A percentile compares a stretch with the other conserved stretches of the same genome.
Evolutionary conservation across 2,329 filamentous ascomycete species (phyloP).

Genomic region (Fusarium nanum): DNA sequence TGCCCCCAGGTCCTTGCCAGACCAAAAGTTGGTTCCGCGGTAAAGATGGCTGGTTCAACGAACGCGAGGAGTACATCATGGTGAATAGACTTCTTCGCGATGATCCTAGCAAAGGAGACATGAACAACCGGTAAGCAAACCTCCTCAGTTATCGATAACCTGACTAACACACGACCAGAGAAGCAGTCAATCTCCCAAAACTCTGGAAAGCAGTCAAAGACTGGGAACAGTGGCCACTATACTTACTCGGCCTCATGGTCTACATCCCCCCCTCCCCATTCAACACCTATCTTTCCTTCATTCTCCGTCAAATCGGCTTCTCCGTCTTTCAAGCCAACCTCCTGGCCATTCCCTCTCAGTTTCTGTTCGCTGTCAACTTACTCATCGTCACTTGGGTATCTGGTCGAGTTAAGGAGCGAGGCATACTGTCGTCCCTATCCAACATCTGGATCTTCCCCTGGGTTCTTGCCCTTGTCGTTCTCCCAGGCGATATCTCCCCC

Average conservation of each 20-base stretch:
- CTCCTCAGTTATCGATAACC: rapidly evolving
- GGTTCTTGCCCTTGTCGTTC: slow-evolving; percentile 57
- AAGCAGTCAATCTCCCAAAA: slow-evolving; percentile 46
- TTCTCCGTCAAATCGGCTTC: slow-evolving; percentile 57
- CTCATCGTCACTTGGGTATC: slow-evolving; percentile 60
- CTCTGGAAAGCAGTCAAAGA: slow-evolving; percentile 67
- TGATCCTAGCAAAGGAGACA: slow-evolving; percentile 70
- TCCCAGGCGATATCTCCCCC: slow-evolving; percentile 51
- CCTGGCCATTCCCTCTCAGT: slow-evolving; percentile 58
- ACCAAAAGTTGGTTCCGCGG: slow-evolving; percentile 68
- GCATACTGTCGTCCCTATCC: slow-evolving; percentile 58
- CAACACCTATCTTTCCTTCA: slow-evolving; percentile 59
- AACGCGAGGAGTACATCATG: slow-evolving; percentile 70
- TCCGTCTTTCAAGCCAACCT: slow-evolving; percentile 60
- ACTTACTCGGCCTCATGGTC: slow-evolving; percentile 61
- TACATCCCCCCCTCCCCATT: slow-evolving; percentile 58
- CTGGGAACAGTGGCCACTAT: slow-evolving; percentile 68
- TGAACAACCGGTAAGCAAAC: slow-evolving; percentile 64
- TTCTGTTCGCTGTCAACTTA: slow-evolving; percentile 60
- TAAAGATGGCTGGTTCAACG: slow-evolving; percentile 70
- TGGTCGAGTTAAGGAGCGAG: slow-evolving; percentile 57
- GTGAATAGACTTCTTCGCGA: slow-evolving; percentile 71
- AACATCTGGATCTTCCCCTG: slow-evolving; percentile 65
- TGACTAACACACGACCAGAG: slow-evolving; percentile 49
- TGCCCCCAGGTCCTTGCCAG: slow-evolving; percentile 60